Conservation (phyloP, 2,329 filamentous ascomycete genomes). For the Penicillium sp. region DNA sequence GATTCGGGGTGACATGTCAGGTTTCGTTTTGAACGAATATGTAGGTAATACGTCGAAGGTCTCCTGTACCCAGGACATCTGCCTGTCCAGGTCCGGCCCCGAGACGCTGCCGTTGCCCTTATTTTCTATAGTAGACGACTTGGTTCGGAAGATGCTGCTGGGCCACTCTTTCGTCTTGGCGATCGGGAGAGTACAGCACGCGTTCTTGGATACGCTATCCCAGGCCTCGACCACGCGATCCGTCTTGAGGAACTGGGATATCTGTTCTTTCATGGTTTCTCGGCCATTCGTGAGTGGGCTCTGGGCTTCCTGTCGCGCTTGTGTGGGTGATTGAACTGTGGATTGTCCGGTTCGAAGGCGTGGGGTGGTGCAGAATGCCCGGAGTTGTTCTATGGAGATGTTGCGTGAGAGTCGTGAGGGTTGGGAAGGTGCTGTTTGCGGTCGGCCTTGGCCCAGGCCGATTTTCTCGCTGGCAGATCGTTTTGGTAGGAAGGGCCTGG, state of each 20-base stretch:
- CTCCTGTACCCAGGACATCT: slow-evolving; percentile 35
- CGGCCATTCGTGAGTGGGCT: slow-evolving; percentile 9
- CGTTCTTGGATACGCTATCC: slow-evolving; percentile 27
- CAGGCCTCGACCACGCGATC: slow-evolving; percentile 35
- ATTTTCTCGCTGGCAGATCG: slow-evolving; percentile 18
- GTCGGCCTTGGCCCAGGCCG: slow-evolving; percentile 15
- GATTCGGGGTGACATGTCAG: slow-evolving; percentile 28
- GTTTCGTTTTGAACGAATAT: slow-evolving; percentile 31
- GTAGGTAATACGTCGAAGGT: slow-evolving; percentile 28
- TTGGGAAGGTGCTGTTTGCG: slow-evolving; percentile 28
- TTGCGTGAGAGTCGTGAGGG: slow-evolving; percentile 24
- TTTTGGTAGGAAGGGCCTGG: slow-evolving; percentile 22
- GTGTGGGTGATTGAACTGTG: slow-evolving; percentile 10
- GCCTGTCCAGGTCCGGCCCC: slow-evolving; percentile 17
- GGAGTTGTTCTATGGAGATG: slow-evolving; percentile 29
- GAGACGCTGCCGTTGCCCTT: slow-evolving; percentile 10
- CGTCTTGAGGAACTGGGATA: slow-evolving; percentile 34
- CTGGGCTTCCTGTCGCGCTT: slow-evolving; percentile 7
- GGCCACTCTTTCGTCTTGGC: slow-evolving; percentile 26
- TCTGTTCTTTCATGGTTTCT: slow-evolving; percentile 34
- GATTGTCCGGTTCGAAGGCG: slow-evolving; percentile 20
- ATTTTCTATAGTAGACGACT: slow-evolving; percentile 18
- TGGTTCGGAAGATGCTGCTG: slow-evolving; percentile 34
- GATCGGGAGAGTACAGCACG: slow-evolving; percentile 14
- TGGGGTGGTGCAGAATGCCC: slow-evolving; percentile 17